Base-by-base conservation (phyloP, 345 rosid species). In the Laguncularia racemosa region DNA sequence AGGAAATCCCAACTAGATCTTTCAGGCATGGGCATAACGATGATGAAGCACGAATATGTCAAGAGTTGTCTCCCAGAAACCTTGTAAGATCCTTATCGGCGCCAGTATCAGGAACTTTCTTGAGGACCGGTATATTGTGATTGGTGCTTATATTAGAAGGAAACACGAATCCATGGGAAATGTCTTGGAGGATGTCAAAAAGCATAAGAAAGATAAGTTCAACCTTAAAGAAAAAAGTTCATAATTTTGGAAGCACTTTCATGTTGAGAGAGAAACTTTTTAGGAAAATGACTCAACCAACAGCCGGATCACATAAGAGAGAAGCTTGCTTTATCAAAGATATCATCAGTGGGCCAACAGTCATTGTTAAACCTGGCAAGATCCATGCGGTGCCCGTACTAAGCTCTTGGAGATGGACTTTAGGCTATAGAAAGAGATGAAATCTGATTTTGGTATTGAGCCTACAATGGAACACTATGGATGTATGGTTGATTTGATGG, bases 41-140 rank as follows among this genome's bases (percentile, higher is more conserved):
- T 43, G 63, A 66, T 55, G 71, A 50, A 26, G 59, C 48, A 45
- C 19, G 1, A 33, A 6, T 66, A 17, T 69, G 69, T 58, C 73
- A 62, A 63, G 82, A 77, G 57, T 62, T 61, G 51, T 80, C 93
- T 20, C 88, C 93, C 33, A 86, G 83, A 71, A 89, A 83, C 64
- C 85, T 92, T 21, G 62, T 76, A 3, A 78, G 95, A 67, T 92
- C 96, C 46, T 59, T 92, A 65, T 92, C 95, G 9, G 89, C 93
- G 51, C 96, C 96, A 11, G 84, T 86, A 23, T 83, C 98, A 26
- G 91, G 91, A 50, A 77, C 87, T 69, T 88, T 64, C 80, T 91
- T 6, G 88, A 84, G 76, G 95, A 91, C 49, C 81, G 82, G n/a
- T 88, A 81, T 57, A 60, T 91, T 73, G 67, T 88, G 70, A 85